A percentile compares a stretch with the other conserved stretches of the same genome.
phyloP scores from a whole-genome alignment of 129 eudicot species.

The Daucus carota region DNA sequence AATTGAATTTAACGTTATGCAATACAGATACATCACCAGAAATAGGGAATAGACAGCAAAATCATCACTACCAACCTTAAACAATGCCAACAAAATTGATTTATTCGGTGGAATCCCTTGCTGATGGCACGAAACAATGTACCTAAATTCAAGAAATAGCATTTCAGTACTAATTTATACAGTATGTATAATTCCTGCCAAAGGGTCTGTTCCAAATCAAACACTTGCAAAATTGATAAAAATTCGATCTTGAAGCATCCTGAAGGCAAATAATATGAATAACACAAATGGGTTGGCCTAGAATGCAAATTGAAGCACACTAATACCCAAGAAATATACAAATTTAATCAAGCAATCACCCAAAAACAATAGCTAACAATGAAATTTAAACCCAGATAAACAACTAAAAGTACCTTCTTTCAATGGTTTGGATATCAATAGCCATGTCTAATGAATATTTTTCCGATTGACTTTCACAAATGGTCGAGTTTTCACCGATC shows the following conservation, averaged over 20 bases:
- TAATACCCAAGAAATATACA: background rate
- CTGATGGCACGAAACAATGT: conserved; percentile 50
- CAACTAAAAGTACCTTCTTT: conserved; percentile 25
- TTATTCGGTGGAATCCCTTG: conserved; percentile 48
- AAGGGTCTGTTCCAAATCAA: background rate
- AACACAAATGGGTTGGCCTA: background rate
- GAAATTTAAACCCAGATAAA: background rate
- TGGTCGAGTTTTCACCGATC: background rate
- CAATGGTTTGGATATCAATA: conserved; percentile 47
- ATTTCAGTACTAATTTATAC: background rate
- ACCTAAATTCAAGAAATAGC: conserved; percentile 43
- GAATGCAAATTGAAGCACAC: background rate
- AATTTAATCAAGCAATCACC: background rate
- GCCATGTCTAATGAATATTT: conserved; percentile 33
- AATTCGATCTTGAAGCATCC: background rate
- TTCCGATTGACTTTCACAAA: background rate
- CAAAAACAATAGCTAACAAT: background rate
- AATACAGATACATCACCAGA: background rate
- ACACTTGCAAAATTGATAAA: background rate
- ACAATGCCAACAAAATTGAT: conserved; percentile 47
- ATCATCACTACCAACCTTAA: conserved; percentile 42
- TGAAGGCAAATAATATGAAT: background rate
- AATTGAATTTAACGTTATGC: background rate
- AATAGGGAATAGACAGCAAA: background rate
- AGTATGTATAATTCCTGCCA: background rate